A percentile compares a stretch with the other conserved stretches of the same genome.
phyloP scores from a whole-genome alignment of 2,329 filamentous ascomycete species.

The Chrysosporium queenslandicum region DNA sequence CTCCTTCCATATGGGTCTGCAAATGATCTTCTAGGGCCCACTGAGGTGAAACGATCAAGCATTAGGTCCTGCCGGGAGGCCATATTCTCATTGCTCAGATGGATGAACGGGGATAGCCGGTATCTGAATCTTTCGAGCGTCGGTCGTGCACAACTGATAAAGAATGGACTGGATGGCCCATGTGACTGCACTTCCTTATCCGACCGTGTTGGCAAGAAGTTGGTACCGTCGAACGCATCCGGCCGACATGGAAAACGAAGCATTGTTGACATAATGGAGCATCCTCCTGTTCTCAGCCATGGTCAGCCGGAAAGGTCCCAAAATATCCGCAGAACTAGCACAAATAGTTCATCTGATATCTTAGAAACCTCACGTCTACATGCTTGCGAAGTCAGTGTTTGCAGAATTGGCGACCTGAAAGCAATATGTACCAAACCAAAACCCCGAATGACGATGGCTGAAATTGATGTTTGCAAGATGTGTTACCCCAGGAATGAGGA shows the following conservation, averaged over 20 bases:
- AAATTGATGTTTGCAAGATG: constrained; percentile 12
- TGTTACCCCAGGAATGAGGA: constrained; percentile 14
- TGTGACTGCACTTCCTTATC: not conserved
- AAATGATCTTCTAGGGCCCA: not conserved
- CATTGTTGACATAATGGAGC: not conserved
- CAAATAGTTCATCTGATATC: not conserved
- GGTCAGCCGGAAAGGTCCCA: not conserved
- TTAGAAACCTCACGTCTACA: not conserved
- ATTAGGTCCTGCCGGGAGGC: constrained; percentile 15
- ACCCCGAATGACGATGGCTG: not conserved
- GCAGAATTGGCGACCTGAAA: constrained; percentile 6
- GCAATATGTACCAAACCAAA: constrained; percentile 4
- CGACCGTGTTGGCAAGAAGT: not conserved
- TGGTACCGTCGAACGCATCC: too few species aligned
- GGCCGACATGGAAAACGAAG: not conserved
- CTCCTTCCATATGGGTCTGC: constrained; percentile 9
- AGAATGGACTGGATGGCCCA: not conserved
- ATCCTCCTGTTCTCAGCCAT: not conserved
- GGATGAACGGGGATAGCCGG: constrained; percentile 4
- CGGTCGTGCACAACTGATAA: not conserved
- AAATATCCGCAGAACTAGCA: not conserved
- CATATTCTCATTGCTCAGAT: constrained; percentile 14
- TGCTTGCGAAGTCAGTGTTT: constrained; percentile 10
- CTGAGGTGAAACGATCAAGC: constrained; percentile 1
- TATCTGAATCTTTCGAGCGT: constrained; percentile 1